Conservation (phyloP, 306 rosid species). For the Prinsepia uniflora region DNA sequence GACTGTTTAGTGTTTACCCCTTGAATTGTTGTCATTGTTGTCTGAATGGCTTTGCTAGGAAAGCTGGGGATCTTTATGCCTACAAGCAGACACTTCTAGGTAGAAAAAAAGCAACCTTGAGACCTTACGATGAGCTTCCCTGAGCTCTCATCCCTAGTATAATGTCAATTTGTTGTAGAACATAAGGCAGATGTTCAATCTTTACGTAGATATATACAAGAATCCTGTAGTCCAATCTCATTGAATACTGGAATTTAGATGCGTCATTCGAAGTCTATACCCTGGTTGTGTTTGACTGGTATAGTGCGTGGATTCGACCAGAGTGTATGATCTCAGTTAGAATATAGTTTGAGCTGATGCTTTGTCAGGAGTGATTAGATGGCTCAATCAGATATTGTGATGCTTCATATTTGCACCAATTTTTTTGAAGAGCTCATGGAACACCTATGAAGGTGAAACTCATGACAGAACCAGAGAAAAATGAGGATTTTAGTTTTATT, state of each 20-base stretch:
- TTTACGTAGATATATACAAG: not conserved
- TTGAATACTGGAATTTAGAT: not conserved
- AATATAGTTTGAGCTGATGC: not conserved
- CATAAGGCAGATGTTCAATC: not conserved
- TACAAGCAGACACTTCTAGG: not conserved
- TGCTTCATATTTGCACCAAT: not conserved
- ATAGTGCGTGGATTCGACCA: not conserved
- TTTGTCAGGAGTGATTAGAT: not conserved
- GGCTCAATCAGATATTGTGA: not conserved
- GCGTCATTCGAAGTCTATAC: not conserved
- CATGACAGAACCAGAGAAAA: not conserved
- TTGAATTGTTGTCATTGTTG: not conserved
- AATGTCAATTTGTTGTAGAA: not conserved
- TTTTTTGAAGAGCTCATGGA: not conserved
- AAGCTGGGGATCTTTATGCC: not conserved
- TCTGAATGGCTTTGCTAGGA: not conserved
- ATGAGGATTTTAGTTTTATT: too few species aligned
- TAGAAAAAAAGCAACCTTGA: not conserved
- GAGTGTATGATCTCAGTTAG: not conserved
- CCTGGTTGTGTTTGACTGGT: not conserved
- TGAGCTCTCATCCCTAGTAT: not conserved
- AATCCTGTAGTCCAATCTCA: not conserved
- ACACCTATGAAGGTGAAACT: not conserved
- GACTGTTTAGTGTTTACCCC: not conserved
- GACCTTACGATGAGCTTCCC: not conserved